These are phyloP conservation scores for Blyttiomyces sp. DNA, from an alignment of 371 early-diverging fungal genomes.

Conservation along the genomic window DNA sequence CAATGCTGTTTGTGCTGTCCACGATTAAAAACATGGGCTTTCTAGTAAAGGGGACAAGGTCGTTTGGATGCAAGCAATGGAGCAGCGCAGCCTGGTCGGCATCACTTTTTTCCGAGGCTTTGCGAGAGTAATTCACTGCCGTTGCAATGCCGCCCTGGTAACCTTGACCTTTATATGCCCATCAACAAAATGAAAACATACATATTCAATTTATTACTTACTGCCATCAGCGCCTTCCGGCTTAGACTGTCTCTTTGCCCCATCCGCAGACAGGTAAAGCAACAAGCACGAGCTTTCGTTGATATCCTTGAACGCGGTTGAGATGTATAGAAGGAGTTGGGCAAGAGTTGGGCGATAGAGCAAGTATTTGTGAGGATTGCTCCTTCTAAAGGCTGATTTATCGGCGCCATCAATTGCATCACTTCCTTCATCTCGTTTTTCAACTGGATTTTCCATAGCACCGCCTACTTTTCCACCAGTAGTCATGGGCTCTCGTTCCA, in stretches of 20 bases:
- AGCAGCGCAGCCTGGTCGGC: constrained; percentile 36
- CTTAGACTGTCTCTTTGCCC: constrained; percentile 45
- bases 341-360: constrained; percentile 85
- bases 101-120: constrained; percentile 35
- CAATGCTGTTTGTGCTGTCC: constrained; percentile 79
- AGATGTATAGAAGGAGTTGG: constrained; percentile 80
- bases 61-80: constrained; percentile 83
- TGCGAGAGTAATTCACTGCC: constrained; percentile 44
- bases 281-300: constrained; percentile 77
- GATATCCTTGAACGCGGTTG: constrained; percentile 89
- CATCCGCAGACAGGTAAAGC: constrained; percentile 89
- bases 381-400: constrained; percentile 18
- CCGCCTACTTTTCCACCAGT: constrained; percentile 12
- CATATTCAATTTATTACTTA: too few relatives aligned
- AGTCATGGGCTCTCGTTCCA: constrained; percentile 67
- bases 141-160: constrained; percentile 71
- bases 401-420: constrained; percentile 22
- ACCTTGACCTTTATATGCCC: constrained; percentile 36
- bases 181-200: constrained; percentile 4
- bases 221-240: constrained; percentile 6
- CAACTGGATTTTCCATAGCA: constrained; percentile 4
- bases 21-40: constrained; percentile 90
- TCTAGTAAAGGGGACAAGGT: constrained; percentile 87
- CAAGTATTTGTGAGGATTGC: constrained; percentile 92
- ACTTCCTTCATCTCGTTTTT: constrained; percentile 6